phyloP scores from a whole-genome alignment of 441 rosid genomes.

The Pelargonium hybrid region DNA sequence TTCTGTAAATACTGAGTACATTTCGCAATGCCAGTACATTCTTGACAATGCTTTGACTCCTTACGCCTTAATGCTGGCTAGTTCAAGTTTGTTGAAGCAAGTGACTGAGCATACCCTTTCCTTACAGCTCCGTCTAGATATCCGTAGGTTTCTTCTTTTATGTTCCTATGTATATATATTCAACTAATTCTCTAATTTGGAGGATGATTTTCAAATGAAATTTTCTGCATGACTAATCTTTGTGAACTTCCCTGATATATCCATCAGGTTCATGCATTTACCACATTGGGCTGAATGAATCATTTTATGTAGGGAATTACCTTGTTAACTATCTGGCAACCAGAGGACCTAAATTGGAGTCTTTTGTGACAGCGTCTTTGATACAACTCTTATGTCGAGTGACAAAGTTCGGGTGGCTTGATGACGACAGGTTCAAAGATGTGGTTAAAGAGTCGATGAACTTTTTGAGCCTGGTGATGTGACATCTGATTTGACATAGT shows the following conservation, averaged over 20 bases:
- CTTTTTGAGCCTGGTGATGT: slow-evolving; percentile 80
- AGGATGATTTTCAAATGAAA: no score
- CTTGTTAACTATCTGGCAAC: slow-evolving; percentile 77
- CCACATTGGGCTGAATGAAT: background rate
- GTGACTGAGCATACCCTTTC: slow-evolving; percentile 92
- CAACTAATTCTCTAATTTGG: background rate
- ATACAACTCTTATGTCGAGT: slow-evolving; percentile 85
- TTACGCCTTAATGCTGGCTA: slow-evolving; percentile 95
- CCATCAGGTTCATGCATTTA: no score
- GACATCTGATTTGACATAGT: background rate
- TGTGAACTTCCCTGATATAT: background rate
- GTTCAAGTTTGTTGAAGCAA: slow-evolving; percentile 94
- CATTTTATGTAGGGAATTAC: slow-evolving; percentile 47
- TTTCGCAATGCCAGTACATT: slow-evolving; percentile 92
- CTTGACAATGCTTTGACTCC: slow-evolving; percentile 95
- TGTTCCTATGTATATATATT: background rate
- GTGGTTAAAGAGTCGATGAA: slow-evolving; percentile 72
- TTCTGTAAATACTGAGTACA: slow-evolving; percentile 79
- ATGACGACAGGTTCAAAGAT: slow-evolving; percentile 86
- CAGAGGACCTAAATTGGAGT: slow-evolving; percentile 81
- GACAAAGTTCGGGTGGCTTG: slow-evolving; percentile 98
- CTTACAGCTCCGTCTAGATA: slow-evolving; percentile 82
- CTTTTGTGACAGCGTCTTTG: slow-evolving; percentile 74
- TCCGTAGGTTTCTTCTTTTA: slow-evolving; percentile 40
- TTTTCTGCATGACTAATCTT: background rate